phyloP scores from a whole-genome alignment of 2,329 filamentous ascomycete genomes.

The Phoma herbarum region DNA sequence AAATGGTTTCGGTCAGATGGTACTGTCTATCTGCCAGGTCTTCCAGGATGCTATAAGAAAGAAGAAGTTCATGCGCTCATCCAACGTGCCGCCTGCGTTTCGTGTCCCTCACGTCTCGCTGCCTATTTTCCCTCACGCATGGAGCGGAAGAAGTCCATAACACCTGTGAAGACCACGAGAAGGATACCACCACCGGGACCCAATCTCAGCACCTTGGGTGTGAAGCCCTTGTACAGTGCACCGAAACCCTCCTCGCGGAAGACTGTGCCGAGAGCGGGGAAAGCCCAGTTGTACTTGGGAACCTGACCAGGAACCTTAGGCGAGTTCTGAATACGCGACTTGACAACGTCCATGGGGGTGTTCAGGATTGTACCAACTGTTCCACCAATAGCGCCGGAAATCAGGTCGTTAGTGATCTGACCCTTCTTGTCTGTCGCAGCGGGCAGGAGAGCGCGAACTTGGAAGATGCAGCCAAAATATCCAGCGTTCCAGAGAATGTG shows the following conservation, averaged over 20 bases:
- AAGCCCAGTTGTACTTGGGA: constrained; percentile 99
- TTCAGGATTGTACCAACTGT: constrained; percentile 92
- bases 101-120: not conserved
- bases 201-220: constrained; percentile 88
- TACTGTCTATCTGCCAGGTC: constrained; percentile 9
- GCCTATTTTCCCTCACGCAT: constrained; percentile 58
- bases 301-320: constrained; percentile 79
- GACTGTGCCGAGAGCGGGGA: constrained; percentile 83
- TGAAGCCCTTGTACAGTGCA: constrained; percentile 96
- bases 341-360: constrained; percentile 96
- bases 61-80: not conserved
- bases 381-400: constrained; percentile 87
- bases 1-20: not conserved
- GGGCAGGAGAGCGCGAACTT: constrained; percentile 86
- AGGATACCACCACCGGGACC: constrained; percentile 78
- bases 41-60: not conserved
- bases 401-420: constrained; percentile 86
- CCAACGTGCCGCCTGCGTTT: not conserved
- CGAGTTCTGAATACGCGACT: constrained; percentile 96
- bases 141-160: constrained; percentile 91
- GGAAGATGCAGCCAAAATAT: constrained; percentile 99
- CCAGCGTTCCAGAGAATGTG: constrained; percentile 94
- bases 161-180: constrained; percentile 84
- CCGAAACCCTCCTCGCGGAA: constrained; percentile 91
- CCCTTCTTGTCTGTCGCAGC: constrained; percentile 79